These are phyloP conservation scores for Beta corolliflora DNA, from an alignment of 179 eudicot genomes.

Conservation along the genomic window DNA sequence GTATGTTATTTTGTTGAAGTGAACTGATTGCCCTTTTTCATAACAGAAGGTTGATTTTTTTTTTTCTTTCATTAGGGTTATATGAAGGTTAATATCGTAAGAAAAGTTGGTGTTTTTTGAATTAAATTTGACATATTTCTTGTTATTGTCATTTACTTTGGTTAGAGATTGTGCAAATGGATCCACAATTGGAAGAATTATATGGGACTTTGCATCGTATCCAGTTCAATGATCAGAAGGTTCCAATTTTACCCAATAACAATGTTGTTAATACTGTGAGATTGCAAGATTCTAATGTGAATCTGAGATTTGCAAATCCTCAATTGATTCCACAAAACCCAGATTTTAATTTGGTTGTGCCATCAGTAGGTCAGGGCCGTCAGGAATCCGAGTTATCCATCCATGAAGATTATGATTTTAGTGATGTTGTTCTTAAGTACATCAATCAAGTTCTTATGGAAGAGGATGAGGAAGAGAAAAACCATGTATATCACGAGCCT, in stretches of 20 bases:
- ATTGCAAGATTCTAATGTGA: constrained; percentile 26
- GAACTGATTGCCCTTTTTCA: not conserved
- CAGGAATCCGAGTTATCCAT: constrained; percentile 23
- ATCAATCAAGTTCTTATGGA: constrained; percentile 53
- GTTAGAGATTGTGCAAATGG: constrained; percentile 39
- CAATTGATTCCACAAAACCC: constrained; percentile 19
- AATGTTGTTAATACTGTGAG: constrained; percentile 29
- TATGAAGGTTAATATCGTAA: not conserved
- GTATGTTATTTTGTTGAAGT: not conserved
- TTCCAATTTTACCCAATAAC: constrained; percentile 29
- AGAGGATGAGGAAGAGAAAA: constrained; percentile 46
- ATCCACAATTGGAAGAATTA: constrained; percentile 43
- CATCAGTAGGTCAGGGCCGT: constrained; percentile 27
- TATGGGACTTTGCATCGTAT: constrained; percentile 46
- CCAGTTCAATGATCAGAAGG: constrained; percentile 41
- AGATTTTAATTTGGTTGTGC: constrained; percentile 15
- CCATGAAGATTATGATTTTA: constrained; percentile 44
- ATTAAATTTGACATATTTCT: not conserved
- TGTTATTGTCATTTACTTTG: constrained; percentile 15
- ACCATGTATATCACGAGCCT: constrained; percentile 30
- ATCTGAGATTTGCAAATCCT: constrained; percentile 20
- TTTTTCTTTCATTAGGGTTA: not conserved
- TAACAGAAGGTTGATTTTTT: not conserved
- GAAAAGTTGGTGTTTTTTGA: not conserved
- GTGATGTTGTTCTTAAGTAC: constrained; percentile 48